Percentiles rank a stretch among this genome's conserved stretches.
These are phyloP conservation scores for Albophoma yamanashiensis DNA, from an alignment of 2,329 filamentous ascomycete species.

Conservation along the genomic window DNA sequence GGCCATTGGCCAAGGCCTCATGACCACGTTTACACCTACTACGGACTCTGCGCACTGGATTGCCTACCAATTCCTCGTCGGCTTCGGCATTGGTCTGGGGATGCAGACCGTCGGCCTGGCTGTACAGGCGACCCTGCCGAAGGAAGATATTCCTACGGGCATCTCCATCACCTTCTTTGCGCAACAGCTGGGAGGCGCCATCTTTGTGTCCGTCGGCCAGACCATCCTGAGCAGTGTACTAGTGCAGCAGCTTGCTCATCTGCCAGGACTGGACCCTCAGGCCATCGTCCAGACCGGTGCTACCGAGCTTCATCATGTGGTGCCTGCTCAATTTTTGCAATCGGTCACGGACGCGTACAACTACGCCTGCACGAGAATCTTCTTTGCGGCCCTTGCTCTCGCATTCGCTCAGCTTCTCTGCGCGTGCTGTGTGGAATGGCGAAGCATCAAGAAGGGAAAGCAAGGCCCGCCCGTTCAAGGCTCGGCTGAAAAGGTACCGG, in stretches of 20 bases:
- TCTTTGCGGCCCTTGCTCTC: conserved; percentile 50
- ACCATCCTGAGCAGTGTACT: conserved; percentile 39
- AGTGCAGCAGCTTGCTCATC: conserved; percentile 21
- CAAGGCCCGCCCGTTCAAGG: conserved; percentile 1
- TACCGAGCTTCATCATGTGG: conserved; percentile 47
- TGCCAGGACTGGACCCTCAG: conserved; percentile 31
- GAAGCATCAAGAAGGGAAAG: conserved; percentile 47
- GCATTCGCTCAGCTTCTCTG: conserved; percentile 44
- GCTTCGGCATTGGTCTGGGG: conserved; percentile 46
- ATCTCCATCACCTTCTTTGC: conserved; percentile 46
- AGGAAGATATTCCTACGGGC: conserved; percentile 42
- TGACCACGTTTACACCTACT: conserved; percentile 41
- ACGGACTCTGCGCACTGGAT: conserved; percentile 45
- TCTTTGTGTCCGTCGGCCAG: conserved; percentile 50
- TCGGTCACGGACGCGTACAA: conserved; percentile 56
- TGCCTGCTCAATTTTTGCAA: conserved; percentile 36
- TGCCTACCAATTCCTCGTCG: conserved; percentile 46
- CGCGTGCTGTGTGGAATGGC: conserved; percentile 53
- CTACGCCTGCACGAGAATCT: conserved; percentile 48
- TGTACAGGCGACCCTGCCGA: conserved; percentile 40
- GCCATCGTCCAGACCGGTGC: conserved; percentile 37
- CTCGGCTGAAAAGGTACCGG: background rate
- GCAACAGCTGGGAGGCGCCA: conserved; percentile 47
- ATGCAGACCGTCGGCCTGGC: conserved; percentile 49
- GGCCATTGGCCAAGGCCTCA: conserved; percentile 42